Evolutionary conservation across 2,329 filamentous ascomycete genomes (phyloP).

Genomic region (Ceratocystiopsis sp.): DNA sequence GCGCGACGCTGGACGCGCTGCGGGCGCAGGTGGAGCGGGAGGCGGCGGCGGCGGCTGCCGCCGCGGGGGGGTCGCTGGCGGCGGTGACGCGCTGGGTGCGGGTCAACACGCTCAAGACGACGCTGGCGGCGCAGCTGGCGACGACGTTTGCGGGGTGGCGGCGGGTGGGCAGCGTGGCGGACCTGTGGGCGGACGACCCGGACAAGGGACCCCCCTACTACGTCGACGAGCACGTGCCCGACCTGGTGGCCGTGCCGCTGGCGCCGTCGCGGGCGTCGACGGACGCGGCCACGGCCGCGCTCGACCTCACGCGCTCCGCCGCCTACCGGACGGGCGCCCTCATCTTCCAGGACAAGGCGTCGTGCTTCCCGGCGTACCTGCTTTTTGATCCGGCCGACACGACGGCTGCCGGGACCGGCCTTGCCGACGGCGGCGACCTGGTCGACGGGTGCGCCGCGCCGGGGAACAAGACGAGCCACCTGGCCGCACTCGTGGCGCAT

Average conservation of each 20-base stretch:
- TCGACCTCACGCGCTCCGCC: slow-evolving; percentile 53
- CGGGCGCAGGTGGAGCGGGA: slow-evolving; percentile 44
- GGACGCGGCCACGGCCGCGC: slow-evolving; percentile 27
- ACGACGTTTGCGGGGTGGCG: slow-evolving; percentile 54
- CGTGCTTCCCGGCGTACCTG: slow-evolving; percentile 87
- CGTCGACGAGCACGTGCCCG: slow-evolving; percentile 67
- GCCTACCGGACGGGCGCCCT: slow-evolving; percentile 64
- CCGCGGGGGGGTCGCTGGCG: slow-evolving; percentile 43
- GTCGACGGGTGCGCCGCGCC: slow-evolving; percentile 92
- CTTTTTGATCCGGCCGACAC: slow-evolving; percentile 33
- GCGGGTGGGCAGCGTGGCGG: slow-evolving; percentile 35
- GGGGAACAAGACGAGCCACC: slow-evolving; percentile 92
- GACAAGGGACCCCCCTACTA: slow-evolving; percentile 27
- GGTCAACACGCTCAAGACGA: slow-evolving; percentile 63
- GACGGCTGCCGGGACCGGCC: slow-evolving; percentile 13
- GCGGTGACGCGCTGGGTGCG: slow-evolving; percentile 83
- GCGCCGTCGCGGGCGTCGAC: not conserved
- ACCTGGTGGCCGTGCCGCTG: slow-evolving; percentile 60
- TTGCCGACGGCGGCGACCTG: slow-evolving; percentile 44
- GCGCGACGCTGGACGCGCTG: slow-evolving; percentile 50
- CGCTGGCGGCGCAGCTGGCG: slow-evolving; percentile 52
- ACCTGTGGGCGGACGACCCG: slow-evolving; percentile 27
- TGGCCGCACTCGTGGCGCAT: slow-evolving; percentile 53
- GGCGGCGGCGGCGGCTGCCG: slow-evolving; percentile 40
- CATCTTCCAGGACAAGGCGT: slow-evolving; percentile 92